Evolutionary conservation across 495 filamentous ascomycete species (phyloP), one percentile per base, ranked within the genome.

Genomic region (Saxophila tyrrhenica): DNA sequence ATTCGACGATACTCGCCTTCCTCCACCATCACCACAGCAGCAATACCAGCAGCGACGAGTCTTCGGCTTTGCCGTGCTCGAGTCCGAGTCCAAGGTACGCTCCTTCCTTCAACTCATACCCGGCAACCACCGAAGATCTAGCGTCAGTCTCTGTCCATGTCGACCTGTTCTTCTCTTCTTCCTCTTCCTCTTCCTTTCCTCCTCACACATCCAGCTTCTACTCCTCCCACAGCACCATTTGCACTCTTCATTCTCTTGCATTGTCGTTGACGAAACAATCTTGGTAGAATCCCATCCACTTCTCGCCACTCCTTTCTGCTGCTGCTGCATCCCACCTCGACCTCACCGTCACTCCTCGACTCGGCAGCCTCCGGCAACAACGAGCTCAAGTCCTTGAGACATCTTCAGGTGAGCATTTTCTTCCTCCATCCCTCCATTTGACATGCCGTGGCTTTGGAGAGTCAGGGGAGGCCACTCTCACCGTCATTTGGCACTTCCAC

Each of bases 161-260:
- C 29, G 5, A 7, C 29, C 29, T 3, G 41, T n/a, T n/a, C 17
- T 44, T 44, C 7, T 44, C 25, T 38, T 50, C 48, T 52, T 45
- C 64, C 46, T 53, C 51, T 52, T 64, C 59, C 50, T 44, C 50
- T 43, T 55, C 61, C 50, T 54, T 60, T 51, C 59, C 58, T 58
- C 51, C 59, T 54, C 62, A n/a, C 56, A 47, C 58, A 43, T 52
- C 59, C 62, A 49, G n/a, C 51, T 21, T 15, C 3, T 21, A 55
- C 46, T 42, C 46, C 41, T 50, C 25, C 53, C 46, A 52, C 53
- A 49, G 25, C 21, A 56, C 48, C 54, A 56, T 56, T 48, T 45
- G 35, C 38, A 11, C 25, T 58, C 56, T 51, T 62, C 55, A 62
- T 62, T 45, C 59, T 29, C 50, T 51, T 55, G 57, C 50, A 55